A percentile compares a stretch with the other conserved stretches of the same genome.
Evolutionary conservation across 2,329 filamentous ascomycete species (phyloP).

Genomic region (Fragosphaeria purpurea): DNA sequence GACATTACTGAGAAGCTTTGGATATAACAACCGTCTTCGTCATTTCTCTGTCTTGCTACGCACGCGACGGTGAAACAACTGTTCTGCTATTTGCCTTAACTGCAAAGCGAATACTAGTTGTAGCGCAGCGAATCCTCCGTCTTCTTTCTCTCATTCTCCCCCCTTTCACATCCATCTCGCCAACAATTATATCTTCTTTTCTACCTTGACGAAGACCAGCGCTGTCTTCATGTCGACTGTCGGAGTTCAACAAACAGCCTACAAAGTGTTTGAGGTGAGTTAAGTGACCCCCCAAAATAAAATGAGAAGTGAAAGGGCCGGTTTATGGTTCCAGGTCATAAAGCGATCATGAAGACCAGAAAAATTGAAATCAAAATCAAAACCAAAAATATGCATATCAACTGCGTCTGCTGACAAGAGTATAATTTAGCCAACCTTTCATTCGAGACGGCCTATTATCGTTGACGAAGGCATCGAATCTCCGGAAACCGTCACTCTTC

Average conservation of each 20-base stretch:
- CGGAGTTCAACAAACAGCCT: constrained; percentile 45
- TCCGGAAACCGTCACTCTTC: constrained; percentile 45
- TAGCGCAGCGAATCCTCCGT: background rate
- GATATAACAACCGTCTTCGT: no score
- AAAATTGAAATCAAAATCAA: background rate
- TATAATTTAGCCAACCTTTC: constrained; percentile 36
- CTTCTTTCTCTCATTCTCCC: background rate
- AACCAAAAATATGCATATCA: background rate
- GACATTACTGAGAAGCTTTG: no score
- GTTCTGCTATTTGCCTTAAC: no score
- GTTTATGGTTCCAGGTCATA: no score
- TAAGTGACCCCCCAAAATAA: constrained; percentile 8
- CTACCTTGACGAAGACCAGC: constrained; percentile 1
- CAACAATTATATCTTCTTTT: background rate
- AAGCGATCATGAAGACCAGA: no score
- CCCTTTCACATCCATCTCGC: background rate
- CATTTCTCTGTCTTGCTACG: no score
- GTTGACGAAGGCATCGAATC: constrained; percentile 49
- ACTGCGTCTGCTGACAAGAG: no score
- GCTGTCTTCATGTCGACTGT: constrained; percentile 45
- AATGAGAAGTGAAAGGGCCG: no score
- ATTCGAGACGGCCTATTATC: constrained; percentile 46
- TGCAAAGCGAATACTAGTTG: background rate
- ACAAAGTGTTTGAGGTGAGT: constrained; percentile 53
- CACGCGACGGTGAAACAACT: no score